phyloP scores from a whole-genome alignment of 2,329 filamentous ascomycete species.

The Aspergillus spinulosporus region DNA sequence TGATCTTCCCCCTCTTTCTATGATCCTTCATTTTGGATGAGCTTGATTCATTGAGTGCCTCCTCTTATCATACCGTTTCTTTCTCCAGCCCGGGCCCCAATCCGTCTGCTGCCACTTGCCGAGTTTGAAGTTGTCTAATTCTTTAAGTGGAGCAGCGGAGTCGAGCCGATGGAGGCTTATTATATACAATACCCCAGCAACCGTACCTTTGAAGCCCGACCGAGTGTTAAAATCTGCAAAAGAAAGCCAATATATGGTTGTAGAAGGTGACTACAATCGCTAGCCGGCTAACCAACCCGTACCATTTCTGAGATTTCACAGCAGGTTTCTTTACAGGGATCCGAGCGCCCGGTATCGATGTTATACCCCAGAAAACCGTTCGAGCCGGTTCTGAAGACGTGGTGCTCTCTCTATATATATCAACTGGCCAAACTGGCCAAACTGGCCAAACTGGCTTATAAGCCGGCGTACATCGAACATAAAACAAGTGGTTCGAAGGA shows the following conservation, averaged over 20 bases:
- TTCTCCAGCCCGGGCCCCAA: not conserved
- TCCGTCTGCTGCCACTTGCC: no score
- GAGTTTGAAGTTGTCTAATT: not conserved
- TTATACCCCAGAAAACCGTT: no score
- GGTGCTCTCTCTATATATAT: no score
- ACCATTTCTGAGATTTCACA: no score
- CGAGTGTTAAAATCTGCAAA: not conserved
- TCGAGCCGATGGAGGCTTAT: not conserved
- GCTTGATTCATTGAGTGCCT: not conserved
- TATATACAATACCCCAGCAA: conserved; percentile 5
- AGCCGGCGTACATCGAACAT: not conserved
- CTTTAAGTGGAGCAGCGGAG: not conserved
- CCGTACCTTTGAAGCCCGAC: not conserved
- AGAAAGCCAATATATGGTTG: not conserved
- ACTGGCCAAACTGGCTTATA: no score
- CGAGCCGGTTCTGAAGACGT: no score
- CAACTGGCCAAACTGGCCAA: no score
- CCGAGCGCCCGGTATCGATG: no score
- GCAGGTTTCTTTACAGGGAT: no score
- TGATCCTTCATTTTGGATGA: not conserved
- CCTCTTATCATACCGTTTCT: not conserved
- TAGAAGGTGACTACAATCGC: no score
- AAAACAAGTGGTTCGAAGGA: not conserved
- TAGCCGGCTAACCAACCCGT: no score
- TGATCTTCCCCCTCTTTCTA: conserved; percentile 11